phyloP scores from a whole-genome alignment of 331 rosid species.

The Quercus lobata region DNA sequence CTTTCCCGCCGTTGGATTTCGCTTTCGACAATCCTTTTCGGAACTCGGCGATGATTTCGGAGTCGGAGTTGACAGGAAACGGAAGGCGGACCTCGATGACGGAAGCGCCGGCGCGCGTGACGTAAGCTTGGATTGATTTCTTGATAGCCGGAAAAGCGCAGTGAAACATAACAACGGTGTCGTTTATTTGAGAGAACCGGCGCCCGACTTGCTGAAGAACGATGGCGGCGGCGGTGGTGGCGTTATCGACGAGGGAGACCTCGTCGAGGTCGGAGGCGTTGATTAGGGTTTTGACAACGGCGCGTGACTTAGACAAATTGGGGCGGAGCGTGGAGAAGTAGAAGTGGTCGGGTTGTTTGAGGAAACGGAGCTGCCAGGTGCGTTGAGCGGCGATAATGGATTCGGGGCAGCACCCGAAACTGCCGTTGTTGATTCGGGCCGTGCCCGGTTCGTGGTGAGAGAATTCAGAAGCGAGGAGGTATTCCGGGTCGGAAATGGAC shows the following conservation, averaged over 20 bases:
- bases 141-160: conserved; percentile 60
- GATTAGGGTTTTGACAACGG: conserved; percentile 24
- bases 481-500: conserved; percentile 26
- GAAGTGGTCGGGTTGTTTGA: conserved; percentile 51
- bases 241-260: conserved; percentile 46
- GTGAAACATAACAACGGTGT: conserved; percentile 43
- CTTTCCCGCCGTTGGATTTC: conserved; percentile 42
- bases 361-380: conserved; percentile 41
- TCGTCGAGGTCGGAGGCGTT: conserved; percentile 28
- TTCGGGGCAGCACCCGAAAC: conserved; percentile 53
- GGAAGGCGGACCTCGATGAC: conserved; percentile 47
- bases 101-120: conserved; percentile 36
- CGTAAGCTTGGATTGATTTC: conserved; percentile 59
- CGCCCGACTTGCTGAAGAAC: conserved; percentile 50
- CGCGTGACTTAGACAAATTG: conserved; percentile 28
- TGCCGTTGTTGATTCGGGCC: conserved; percentile 52
- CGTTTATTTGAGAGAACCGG: conserved; percentile 30
- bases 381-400: conserved; percentile 39
- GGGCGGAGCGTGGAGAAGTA: conserved; percentile 29
- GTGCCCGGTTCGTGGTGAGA: conserved; percentile 39
- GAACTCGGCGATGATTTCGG: conserved; percentile 38
- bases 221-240: conserved; percentile 51
- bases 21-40: conserved; percentile 44
- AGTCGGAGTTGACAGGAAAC: conserved; percentile 46
- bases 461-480: conserved; percentile 25